Conservation (phyloP, 129 eudicot genomes). For the Artemisia argyi region DNA sequence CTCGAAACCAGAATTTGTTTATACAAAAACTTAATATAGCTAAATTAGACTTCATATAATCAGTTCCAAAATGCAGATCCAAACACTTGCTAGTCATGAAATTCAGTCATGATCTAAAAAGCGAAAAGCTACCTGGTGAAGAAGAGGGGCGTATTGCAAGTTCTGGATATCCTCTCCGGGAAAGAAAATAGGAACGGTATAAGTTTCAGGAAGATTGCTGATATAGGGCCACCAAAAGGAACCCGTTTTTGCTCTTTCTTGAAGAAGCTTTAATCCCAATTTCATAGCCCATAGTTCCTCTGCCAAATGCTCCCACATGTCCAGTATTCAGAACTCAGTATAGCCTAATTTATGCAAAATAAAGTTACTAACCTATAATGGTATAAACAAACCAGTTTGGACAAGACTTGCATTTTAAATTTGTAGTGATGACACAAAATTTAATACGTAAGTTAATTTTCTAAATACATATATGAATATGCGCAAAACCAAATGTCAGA, state of each 20-base stretch:
- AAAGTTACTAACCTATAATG: slow-evolving; percentile 39
- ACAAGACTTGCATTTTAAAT: not conserved
- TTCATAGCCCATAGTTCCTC: slow-evolving; percentile 99
- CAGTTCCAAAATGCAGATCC: not conserved
- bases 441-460: too few species aligned
- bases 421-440: too few species aligned
- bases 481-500: too few species aligned
- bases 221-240: slow-evolving; percentile 99
- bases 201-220: slow-evolving; percentile 95
- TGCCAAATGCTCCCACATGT: slow-evolving; percentile 88
- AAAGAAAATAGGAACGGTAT: slow-evolving; percentile 81
- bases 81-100: not conserved
- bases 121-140: slow-evolving; percentile 65
- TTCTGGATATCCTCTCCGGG: slow-evolving; percentile 88
- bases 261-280: slow-evolving; percentile 87
- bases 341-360: slow-evolving; percentile 59
- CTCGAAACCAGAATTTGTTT: not conserved
- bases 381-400: slow-evolving; percentile 22
- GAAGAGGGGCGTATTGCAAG: slow-evolving; percentile 92
- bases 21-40: not conserved
- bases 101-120: not conserved
- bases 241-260: slow-evolving; percentile 81
- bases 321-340: slow-evolving; percentile 69
- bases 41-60: not conserved
- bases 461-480: too few species aligned